These are phyloP conservation scores for Nelumbo lutea DNA, from an alignment of 164 flowering plant species.

Conservation along the genomic window DNA sequence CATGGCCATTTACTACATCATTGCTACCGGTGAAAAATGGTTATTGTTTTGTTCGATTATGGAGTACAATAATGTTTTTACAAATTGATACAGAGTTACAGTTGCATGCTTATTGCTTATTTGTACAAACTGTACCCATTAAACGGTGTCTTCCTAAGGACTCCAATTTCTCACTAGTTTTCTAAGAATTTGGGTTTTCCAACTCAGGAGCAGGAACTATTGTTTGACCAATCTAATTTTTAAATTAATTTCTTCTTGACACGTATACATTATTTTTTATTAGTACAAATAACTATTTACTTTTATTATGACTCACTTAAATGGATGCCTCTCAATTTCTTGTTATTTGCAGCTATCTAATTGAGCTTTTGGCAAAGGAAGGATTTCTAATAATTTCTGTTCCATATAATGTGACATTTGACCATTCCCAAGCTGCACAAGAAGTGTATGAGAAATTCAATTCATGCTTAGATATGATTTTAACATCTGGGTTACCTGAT, in stretches of 20 bases:
- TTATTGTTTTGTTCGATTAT: neutral
- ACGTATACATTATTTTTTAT: no score
- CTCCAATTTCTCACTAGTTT: neutral
- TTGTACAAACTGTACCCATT: neutral
- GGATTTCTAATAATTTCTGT: constrained; percentile 76
- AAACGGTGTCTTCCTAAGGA: neutral
- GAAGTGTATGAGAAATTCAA: constrained; percentile 72
- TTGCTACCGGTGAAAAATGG: neutral
- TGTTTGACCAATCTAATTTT: neutral
- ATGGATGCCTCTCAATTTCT: neutral
- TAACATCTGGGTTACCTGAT: constrained; percentile 59
- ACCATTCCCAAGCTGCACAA: constrained; percentile 68
- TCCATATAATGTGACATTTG: constrained; percentile 92
- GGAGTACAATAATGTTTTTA: neutral
- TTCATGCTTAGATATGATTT: constrained; percentile 54
- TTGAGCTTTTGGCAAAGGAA: constrained; percentile 76
- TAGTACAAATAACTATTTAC: no score
- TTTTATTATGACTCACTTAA: no score
- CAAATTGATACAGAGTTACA: neutral
- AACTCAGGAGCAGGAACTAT: neutral
- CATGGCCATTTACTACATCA: neutral
- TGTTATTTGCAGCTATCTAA: constrained; percentile 54
- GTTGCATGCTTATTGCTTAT: neutral
- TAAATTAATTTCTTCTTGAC: no score
- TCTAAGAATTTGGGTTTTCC: neutral